Evolutionary conservation across 805 yeast genomes (phyloP).

Genomic region (Wickerhamiella australiensis): DNA sequence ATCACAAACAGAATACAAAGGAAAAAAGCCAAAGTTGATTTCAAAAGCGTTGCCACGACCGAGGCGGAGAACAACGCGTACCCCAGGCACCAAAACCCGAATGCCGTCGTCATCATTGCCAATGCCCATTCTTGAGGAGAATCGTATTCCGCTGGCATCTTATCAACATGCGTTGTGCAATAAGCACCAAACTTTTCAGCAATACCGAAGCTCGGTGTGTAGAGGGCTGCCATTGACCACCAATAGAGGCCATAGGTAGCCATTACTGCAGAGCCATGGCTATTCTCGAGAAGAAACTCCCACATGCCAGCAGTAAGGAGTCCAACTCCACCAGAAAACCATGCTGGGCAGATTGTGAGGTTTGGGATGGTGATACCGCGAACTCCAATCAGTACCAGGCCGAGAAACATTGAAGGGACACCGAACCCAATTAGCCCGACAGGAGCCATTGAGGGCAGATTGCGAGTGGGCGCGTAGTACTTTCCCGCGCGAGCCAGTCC

Average conservation of each 20-base stretch:
- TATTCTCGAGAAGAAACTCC: constrained; percentile 52
- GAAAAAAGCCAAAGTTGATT: constrained; percentile 55
- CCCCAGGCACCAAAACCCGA: constrained; percentile 29
- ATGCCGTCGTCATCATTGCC: constrained; percentile 25
- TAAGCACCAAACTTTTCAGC: constrained; percentile 12
- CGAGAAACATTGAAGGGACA: constrained; percentile 47
- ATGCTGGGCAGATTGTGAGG: constrained; percentile 48
- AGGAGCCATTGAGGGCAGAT: constrained; percentile 54
- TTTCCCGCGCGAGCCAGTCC: constrained; percentile 39
- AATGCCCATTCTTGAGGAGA: constrained; percentile 24
- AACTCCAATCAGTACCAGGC: constrained; percentile 42
- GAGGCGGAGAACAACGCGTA: constrained; percentile 51
- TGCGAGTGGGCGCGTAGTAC: constrained; percentile 34
- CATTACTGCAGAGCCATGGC: constrained; percentile 48
- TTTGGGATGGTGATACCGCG: constrained; percentile 44
- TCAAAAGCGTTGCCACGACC: constrained; percentile 49
- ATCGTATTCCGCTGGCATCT: not conserved
- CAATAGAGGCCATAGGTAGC: constrained; percentile 46
- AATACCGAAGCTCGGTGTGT: constrained; percentile 41
- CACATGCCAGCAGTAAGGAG: constrained; percentile 59
- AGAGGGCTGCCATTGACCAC: constrained; percentile 50
- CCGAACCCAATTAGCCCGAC: constrained; percentile 51
- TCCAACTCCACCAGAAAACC: constrained; percentile 52
- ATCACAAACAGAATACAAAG: constrained; percentile 41
- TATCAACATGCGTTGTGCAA: not conserved